Evolutionary conservation across 2,329 filamentous ascomycete genomes (phyloP).

Genomic region (Penicillium sp.): DNA sequence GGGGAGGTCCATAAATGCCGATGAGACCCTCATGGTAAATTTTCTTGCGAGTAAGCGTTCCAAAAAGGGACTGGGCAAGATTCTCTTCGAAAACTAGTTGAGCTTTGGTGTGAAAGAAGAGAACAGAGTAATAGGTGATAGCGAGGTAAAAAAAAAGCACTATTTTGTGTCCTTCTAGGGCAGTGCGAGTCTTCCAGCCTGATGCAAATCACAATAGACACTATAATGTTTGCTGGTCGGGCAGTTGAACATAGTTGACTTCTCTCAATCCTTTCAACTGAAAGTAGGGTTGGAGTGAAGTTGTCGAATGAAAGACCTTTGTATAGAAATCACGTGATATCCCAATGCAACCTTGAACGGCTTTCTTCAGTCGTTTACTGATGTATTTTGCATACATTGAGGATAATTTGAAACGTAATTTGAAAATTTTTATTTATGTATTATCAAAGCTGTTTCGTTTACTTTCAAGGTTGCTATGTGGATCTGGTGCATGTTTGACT

Average conservation of each 20-base stretch:
- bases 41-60: not conserved
- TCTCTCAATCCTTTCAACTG: not conserved
- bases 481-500: not conserved
- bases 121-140: not conserved
- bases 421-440: not conserved
- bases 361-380: not conserved
- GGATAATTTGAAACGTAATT: no score
- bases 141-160: not conserved
- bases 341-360: slow-evolving; percentile 2
- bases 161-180: not conserved
- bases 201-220: not conserved
- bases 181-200: not conserved
- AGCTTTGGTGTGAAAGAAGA: not conserved
- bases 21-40: not conserved
- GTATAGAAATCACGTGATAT: slow-evolving; percentile 4
- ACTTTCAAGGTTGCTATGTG: not conserved
- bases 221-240: not conserved
- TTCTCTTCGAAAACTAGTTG: not conserved
- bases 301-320: slow-evolving; percentile 1
- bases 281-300: slow-evolving; percentile 1
- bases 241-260: not conserved
- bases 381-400: not conserved
- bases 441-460: no score
- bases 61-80: not conserved
- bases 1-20: not conserved